These are phyloP conservation scores for Podosphaera aphanis DNA, from an alignment of 2,329 filamentous ascomycete genomes.

Conservation along the genomic window DNA sequence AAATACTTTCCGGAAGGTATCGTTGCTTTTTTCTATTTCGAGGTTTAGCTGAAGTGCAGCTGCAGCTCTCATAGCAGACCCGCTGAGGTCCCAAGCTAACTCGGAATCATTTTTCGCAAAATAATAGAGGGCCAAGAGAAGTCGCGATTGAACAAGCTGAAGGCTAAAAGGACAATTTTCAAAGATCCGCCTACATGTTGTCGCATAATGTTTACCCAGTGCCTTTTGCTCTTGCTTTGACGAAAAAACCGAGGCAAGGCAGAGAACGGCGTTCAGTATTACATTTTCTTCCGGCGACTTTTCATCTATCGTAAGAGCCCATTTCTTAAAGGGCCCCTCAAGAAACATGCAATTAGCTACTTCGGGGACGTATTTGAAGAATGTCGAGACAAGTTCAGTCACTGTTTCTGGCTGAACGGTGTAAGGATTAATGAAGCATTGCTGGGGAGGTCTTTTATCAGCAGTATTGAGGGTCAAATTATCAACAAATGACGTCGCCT, in stretches of 20 bases:
- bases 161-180: slow-evolving; percentile 30
- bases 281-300: slow-evolving; percentile 32
- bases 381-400: slow-evolving; percentile 28
- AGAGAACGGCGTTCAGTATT: slow-evolving; percentile 35
- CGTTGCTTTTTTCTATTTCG: slow-evolving; percentile 28
- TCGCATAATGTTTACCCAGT: slow-evolving; percentile 24
- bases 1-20: slow-evolving; percentile 19
- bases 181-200: slow-evolving; percentile 33
- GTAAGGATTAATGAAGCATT: slow-evolving; percentile 25
- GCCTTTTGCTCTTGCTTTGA: slow-evolving; percentile 20
- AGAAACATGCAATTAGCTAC: slow-evolving; percentile 33
- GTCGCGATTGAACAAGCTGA: slow-evolving; percentile 40
- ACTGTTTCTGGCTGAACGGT: slow-evolving; percentile 24
- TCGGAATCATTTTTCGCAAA: slow-evolving; percentile 34
- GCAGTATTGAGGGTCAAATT: slow-evolving; percentile 2
- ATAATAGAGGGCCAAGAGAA: slow-evolving; percentile 44
- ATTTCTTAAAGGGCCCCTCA: slow-evolving; percentile 25
- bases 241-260: slow-evolving; percentile 31
- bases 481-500: slow-evolving; percentile 8
- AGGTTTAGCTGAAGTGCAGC: slow-evolving; percentile 37
- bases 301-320: slow-evolving; percentile 23
- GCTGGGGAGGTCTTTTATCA: slow-evolving; percentile 7
- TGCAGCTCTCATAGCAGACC: slow-evolving; percentile 35
- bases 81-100: slow-evolving; percentile 40
- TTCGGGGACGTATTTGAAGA: slow-evolving; percentile 31